Conservation (phyloP, 352 stramenopile genomes). For the Nothophytophthora sp. region DNA sequence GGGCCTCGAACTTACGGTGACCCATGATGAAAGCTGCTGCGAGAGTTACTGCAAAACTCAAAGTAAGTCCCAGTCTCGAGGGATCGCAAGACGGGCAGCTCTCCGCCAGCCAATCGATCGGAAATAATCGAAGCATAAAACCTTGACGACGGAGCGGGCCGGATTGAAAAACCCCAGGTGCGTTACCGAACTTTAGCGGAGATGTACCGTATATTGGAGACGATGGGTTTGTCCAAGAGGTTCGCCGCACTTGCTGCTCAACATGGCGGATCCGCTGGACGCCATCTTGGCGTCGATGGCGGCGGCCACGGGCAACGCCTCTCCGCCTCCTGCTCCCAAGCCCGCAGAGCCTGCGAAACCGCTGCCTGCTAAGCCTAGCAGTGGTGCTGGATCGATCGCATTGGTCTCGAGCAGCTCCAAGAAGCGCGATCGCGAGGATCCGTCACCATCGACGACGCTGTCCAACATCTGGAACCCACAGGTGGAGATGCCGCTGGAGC, state of each 20-base stretch:
- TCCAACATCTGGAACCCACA: slow-evolving; percentile 55
- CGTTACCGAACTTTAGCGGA: too few species aligned
- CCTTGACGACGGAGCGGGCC: too few species aligned
- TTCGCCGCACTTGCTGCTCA: too few species aligned
- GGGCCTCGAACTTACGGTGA: slow-evolving; percentile 98
- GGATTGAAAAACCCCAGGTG: too few species aligned
- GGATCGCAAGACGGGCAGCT: too few species aligned
- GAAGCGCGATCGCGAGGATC: slow-evolving; percentile 32
- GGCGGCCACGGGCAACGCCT: slow-evolving; percentile 66
- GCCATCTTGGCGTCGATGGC: slow-evolving; percentile 85
- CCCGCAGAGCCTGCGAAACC: neutral
- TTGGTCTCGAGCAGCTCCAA: slow-evolving; percentile 4
- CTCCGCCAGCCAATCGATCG: too few species aligned
- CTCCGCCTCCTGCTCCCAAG: neutral
- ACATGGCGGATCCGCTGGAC: slow-evolving; percentile 58
- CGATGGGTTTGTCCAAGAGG: too few species aligned
- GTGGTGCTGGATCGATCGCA: neutral
- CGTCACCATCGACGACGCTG: slow-evolving; percentile 3
- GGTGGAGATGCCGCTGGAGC: slow-evolving; percentile 37
- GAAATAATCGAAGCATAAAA: too few species aligned
- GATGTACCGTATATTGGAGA: too few species aligned
- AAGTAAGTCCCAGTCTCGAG: slow-evolving; percentile 35
- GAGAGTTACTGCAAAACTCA: slow-evolving; percentile 88
- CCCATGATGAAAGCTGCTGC: slow-evolving; percentile 90
- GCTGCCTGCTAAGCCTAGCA: neutral